Conservation (phyloP, 352 stramenopile species). For the Pythium sp. region DNA sequence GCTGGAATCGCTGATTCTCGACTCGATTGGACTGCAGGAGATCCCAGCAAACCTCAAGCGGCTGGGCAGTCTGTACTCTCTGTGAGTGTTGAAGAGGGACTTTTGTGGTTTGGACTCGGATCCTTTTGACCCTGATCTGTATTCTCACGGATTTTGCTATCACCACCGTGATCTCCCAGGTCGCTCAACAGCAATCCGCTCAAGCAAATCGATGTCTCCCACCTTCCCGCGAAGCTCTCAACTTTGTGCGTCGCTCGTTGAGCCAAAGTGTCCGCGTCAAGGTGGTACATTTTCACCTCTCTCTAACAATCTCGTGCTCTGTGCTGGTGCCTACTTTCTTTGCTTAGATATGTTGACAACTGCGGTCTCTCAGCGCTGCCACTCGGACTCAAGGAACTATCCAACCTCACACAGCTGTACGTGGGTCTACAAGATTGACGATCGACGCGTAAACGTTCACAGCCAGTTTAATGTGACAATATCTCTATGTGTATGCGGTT, state of each 20-base stretch:
- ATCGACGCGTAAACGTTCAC: too few relatives aligned
- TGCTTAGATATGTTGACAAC: neutral
- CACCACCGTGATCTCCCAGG: neutral
- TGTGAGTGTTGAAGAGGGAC: neutral
- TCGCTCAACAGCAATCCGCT: constrained; percentile 6
- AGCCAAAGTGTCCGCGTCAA: neutral
- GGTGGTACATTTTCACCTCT: neutral
- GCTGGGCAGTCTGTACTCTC: neutral
- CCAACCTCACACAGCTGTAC: neutral
- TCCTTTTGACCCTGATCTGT: too few relatives aligned
- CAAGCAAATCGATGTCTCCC: neutral
- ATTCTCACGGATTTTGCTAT: too few relatives aligned
- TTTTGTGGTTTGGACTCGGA: too few relatives aligned
- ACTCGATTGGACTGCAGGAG: constrained; percentile 3
- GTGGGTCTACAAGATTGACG: neutral
- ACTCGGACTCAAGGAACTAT: neutral
- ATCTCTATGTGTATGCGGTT: too few relatives aligned
- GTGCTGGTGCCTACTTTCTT: neutral
- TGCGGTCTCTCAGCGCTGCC: neutral
- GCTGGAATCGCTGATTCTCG: neutral
- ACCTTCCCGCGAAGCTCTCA: neutral
- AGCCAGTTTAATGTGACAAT: too few relatives aligned
- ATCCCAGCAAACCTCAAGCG: constrained; percentile 2
- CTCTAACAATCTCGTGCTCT: neutral
- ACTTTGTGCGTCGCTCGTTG: neutral